Conservation (phyloP, 2,329 filamentous ascomycete species). For the Xylariales sp. region DNA sequence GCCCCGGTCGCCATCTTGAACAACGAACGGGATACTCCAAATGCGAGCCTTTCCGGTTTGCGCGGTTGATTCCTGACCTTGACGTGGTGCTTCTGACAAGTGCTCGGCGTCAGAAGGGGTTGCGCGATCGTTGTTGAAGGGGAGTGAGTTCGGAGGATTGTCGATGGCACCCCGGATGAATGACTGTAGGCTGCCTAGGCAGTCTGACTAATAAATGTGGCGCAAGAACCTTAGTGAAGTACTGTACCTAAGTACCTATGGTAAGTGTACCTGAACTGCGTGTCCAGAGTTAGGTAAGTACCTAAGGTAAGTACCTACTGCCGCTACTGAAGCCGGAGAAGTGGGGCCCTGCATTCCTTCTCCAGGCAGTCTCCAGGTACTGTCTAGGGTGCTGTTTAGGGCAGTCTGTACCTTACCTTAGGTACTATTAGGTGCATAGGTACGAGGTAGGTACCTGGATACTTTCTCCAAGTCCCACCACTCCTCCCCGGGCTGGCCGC, state of each 20-base stretch:
- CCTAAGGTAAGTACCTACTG: background rate
- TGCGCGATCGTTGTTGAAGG: conserved; percentile 31
- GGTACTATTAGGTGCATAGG: too few species aligned
- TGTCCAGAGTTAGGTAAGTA: background rate
- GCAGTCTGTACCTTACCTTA: too few species aligned
- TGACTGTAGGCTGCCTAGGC: background rate
- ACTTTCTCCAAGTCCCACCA: too few species aligned
- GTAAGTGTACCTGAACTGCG: too few species aligned
- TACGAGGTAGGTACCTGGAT: background rate
- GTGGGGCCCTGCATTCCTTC: conserved; percentile 4
- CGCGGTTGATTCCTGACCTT: background rate
- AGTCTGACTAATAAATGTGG: conserved; percentile 23
- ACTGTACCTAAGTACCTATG: conserved; percentile 2
- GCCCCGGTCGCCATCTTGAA: conserved; percentile 57
- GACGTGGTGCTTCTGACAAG: background rate
- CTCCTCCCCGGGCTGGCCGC: too few species aligned
- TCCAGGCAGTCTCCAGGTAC: background rate
- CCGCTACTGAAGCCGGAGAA: background rate
- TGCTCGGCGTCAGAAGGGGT: conserved; percentile 13
- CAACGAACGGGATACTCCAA: conserved; percentile 17
- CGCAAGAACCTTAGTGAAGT: background rate
- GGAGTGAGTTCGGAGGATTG: conserved; percentile 9
- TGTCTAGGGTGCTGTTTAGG: too few species aligned
- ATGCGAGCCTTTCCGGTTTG: background rate
- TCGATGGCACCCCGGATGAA: background rate